These are phyloP conservation scores for Trichoderma oligosporum DNA, from an alignment of 2,329 filamentous ascomycete genomes.

Conservation along the genomic window DNA sequence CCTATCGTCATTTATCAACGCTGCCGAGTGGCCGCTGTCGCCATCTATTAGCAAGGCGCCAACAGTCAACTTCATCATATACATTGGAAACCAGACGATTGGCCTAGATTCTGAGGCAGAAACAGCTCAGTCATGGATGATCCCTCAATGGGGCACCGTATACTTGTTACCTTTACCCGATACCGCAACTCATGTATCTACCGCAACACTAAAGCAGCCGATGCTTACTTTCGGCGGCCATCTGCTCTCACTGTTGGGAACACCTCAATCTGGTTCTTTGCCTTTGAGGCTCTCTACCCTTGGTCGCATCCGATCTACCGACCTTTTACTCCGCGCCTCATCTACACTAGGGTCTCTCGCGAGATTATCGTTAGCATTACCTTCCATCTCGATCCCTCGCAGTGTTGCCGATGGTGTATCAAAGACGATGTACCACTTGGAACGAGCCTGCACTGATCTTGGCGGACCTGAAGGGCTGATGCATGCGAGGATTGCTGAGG, in stretches of 20 bases:
- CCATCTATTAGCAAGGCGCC: conserved; percentile 90
- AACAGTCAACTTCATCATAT: conserved; percentile 94
- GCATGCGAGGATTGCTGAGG: conserved; percentile 79
- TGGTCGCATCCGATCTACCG: conserved; percentile 78
- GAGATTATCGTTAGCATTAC: conserved; percentile 75
- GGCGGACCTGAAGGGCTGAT: conserved; percentile 64
- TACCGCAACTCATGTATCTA: conserved; percentile 51
- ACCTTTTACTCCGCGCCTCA: conserved; percentile 81
- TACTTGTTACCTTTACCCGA: conserved; percentile 53
- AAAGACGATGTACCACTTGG: conserved; percentile 72
- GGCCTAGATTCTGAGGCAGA: conserved; percentile 42
- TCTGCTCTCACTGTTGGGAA: conserved; percentile 79
- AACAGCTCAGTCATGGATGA: conserved; percentile 71
- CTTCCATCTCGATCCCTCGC: conserved; percentile 85
- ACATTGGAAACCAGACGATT: conserved; percentile 76
- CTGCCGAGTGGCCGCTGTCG: conserved; percentile 93
- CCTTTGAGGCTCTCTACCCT: conserved; percentile 82
- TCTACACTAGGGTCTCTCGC: conserved; percentile 92
- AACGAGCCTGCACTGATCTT: conserved; percentile 70
- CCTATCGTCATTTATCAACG: conserved; percentile 91
- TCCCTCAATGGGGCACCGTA: conserved; percentile 88
- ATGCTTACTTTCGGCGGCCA: conserved; percentile 90
- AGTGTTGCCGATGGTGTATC: conserved; percentile 83
- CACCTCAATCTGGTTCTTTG: conserved; percentile 77
- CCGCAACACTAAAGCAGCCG: conserved; percentile 67